Evolutionary conservation across 139 green algal species (phyloP).

Genomic region (Limnomonas spitsbergensis): DNA sequence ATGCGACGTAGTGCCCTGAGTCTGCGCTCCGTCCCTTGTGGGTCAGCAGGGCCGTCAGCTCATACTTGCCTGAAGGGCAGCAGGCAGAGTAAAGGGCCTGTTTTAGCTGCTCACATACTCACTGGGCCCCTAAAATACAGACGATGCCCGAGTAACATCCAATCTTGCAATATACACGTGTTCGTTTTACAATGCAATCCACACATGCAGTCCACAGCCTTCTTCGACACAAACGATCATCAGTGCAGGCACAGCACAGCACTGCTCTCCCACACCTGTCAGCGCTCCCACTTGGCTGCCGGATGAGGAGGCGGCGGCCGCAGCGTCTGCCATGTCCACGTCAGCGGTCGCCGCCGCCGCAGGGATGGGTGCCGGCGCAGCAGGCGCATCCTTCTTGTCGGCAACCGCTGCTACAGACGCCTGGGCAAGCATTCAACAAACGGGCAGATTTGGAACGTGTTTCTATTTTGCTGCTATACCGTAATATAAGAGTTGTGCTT

Average conservation of each 20-base stretch:
- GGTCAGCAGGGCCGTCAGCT: conserved; percentile 88
- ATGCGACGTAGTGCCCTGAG: conserved; percentile 94
- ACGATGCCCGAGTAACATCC: no score
- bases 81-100: not conserved
- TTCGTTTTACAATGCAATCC: no score
- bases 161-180: no score
- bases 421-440: no score
- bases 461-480: no score
- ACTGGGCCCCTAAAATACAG: no score
- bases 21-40: conserved; percentile 97
- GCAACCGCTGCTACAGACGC: not conserved
- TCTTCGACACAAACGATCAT: no score
- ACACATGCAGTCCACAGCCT: no score
- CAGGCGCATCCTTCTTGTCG: not conserved
- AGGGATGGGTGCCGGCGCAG: not conserved
- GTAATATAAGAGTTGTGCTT: no score
- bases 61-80: conserved; percentile 75
- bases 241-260: no score
- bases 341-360: conserved; percentile 27
- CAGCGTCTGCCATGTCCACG: conserved; percentile 63
- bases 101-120: not conserved
- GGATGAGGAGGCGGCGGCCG: not conserved
- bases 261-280: not conserved
- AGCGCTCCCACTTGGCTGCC: not conserved
- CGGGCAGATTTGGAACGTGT: no score